A percentile compares a stretch with the other conserved stretches of the same genome.
phyloP scores from a whole-genome alignment of 2,329 filamentous ascomycete genomes.

The Diaporthe citri region DNA sequence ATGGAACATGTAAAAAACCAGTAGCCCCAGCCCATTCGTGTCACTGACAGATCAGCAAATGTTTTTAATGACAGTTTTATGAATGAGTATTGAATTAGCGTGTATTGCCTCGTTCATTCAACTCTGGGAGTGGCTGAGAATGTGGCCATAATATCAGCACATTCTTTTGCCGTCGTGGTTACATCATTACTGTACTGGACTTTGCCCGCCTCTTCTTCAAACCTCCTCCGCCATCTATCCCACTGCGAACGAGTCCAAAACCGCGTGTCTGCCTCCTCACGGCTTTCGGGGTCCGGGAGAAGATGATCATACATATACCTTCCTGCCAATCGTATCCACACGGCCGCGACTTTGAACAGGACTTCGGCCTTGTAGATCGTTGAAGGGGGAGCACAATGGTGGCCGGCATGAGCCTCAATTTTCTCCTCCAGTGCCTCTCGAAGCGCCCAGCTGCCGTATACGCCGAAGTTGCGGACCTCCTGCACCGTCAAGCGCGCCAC shows the following conservation, averaged over 20 bases:
- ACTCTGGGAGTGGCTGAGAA: too few relatives aligned
- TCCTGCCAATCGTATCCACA: conserved; percentile 27
- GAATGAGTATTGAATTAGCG: not conserved
- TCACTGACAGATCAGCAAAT: not conserved
- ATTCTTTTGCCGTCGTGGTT: not conserved
- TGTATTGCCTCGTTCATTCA: not conserved
- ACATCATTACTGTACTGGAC: not conserved
- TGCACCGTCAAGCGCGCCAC: conserved; percentile 38
- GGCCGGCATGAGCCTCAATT: not conserved
- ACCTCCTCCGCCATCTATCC: conserved; percentile 16
- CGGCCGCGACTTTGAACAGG: conserved; percentile 13
- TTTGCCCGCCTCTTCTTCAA: conserved; percentile 16
- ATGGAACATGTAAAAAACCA: not conserved
- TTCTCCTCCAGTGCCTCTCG: not conserved
- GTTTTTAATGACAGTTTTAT: not conserved
- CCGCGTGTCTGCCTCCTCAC: not conserved
- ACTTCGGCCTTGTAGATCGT: conserved; percentile 11
- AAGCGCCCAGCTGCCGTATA: conserved; percentile 31
- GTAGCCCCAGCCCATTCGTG: not conserved
- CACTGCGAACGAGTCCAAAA: not conserved
- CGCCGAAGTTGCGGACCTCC: not conserved
- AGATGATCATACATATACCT: not conserved
- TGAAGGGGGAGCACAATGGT: not conserved
- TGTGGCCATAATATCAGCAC: not conserved
- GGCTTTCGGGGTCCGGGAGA: not conserved